Evolutionary conservation across 1,284 basidiomycete genomes (phyloP), one percentile per base, ranked within the genome.

Genomic region (Cryptococcus wingfieldii): DNA sequence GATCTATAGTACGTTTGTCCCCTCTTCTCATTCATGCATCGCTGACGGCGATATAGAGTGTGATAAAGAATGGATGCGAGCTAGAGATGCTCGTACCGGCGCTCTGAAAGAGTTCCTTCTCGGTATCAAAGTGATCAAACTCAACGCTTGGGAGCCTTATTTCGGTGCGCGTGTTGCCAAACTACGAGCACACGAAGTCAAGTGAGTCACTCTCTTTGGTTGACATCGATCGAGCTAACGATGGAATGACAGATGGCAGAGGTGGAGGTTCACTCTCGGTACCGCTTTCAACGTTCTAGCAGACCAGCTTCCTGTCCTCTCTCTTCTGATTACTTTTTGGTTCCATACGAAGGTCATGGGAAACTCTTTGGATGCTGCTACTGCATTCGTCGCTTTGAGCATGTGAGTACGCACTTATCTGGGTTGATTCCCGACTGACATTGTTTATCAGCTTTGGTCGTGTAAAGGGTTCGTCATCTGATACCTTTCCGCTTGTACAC

Each of bases 91-190:
- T 0, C 59, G 74, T 10, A 71, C 66, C 1, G 66, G 67, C 1
- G 74, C 74, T 2, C 61, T 76, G 51, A 75, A 75, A 48, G 75
- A 77, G 60, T 68, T 75, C 45, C 55, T 76, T 8, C 48, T 64
- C 10, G 68, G 72, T 14, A 68, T 74, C 61, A 76, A 75, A 53
- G 74, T 74, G 12, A 74, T 76, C 70, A 76, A 77, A 73, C 62
- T 77, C 28, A 77, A 77, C 51, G 74, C 69, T 0, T 74, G 74
- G 48, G 76, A 77, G 51, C 65, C 63, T 1, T 67, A 73, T 54
- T 71, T 70, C 47, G 56, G 60, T 1, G 48, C 58, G 0, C 55
- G 64, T 16, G 68, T 77, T 39, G 56, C 62, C 12, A 34, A 19
- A 0, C 55, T 76, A 4, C 66, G 76, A 8, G 62, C 64, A 9